phyloP scores from a whole-genome alignment of 176 grass and related monocot genomes.

The Bonia amplexicaulis region DNA sequence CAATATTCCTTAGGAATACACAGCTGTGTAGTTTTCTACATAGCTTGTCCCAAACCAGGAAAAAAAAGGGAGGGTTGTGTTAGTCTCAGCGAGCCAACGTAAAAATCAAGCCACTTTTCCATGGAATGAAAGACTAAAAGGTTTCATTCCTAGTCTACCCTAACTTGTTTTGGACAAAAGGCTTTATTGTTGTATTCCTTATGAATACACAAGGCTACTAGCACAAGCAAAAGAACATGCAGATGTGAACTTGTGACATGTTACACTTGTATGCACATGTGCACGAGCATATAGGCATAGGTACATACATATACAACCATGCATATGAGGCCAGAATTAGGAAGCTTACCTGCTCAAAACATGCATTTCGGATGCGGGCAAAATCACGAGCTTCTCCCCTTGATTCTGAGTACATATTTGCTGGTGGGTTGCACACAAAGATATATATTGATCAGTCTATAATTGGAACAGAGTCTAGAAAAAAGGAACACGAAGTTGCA shows the following conservation, averaged over 20 bases:
- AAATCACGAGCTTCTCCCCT: constrained; percentile 95
- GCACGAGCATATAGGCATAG: not conserved
- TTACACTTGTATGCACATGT: not conserved
- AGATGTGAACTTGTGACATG: not conserved
- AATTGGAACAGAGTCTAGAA: not conserved
- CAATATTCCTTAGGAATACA: constrained; percentile 9
- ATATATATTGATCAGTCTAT: constrained; percentile 10
- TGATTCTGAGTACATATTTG: constrained; percentile 77
- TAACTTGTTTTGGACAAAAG: no score
- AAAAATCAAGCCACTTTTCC: no score
- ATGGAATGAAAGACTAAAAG: no score
- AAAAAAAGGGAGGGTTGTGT: no score
- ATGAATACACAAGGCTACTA: not conserved
- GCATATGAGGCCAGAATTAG: constrained; percentile 1
- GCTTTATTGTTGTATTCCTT: no score
- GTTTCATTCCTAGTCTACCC: no score
- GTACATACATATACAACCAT: not conserved
- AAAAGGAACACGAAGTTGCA: not conserved
- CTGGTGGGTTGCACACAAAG: constrained; percentile 32
- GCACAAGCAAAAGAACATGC: not conserved
- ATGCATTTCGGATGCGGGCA: constrained; percentile 87
- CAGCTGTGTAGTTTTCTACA: no score
- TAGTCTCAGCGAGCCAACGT: no score
- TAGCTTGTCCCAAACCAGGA: no score
- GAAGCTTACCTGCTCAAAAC: constrained; percentile 84